Percentiles rank a stretch among this genome's conserved stretches.
These are phyloP conservation scores for Metschnikowia cerradonensis DNA, from an alignment of 805 yeast species.

Conservation along the genomic window DNA sequence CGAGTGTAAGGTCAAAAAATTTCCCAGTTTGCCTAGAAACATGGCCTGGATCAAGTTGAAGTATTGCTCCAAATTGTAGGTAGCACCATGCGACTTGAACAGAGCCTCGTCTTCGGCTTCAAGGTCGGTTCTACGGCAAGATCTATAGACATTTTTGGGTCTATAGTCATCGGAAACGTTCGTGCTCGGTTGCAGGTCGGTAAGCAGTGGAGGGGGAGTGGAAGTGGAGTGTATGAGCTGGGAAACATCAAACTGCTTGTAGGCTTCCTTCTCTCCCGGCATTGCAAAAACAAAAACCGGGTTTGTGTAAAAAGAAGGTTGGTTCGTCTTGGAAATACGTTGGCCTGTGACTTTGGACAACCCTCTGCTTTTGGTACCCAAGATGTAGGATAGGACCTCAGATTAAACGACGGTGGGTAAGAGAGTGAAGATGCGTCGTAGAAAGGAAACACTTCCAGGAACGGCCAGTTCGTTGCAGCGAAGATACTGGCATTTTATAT, in stretches of 20 bases:
- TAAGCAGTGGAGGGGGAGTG: too few species aligned
- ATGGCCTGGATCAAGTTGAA: not conserved
- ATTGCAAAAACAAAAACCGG: not conserved
- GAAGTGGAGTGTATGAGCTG: constrained; percentile 1
- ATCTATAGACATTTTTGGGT: too few species aligned
- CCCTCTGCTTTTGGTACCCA: too few species aligned
- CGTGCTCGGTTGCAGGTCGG: too few species aligned
- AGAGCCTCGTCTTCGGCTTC: not conserved
- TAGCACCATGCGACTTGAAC: not conserved
- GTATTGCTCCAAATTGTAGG: not conserved
- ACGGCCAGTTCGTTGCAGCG: not conserved
- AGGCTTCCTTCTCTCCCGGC: constrained; percentile 1
- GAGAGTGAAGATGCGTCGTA: not conserved
- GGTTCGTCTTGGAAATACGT: not conserved
- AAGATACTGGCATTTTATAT: not conserved
- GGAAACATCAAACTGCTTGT: constrained; percentile 2
- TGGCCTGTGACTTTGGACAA: too few species aligned
- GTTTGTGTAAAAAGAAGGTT: not conserved
- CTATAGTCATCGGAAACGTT: too few species aligned
- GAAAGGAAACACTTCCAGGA: not conserved
- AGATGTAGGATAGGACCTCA: too few species aligned
- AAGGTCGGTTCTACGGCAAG: not conserved
- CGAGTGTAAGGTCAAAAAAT: constrained; percentile 18
- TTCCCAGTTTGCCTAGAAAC: not conserved
- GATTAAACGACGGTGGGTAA: too few species aligned